Evolutionary conservation across 2,329 filamentous ascomycete genomes (phyloP), one percentile per base, ranked within the genome.

Genomic region (Beauveria rudraprayagi): DNA sequence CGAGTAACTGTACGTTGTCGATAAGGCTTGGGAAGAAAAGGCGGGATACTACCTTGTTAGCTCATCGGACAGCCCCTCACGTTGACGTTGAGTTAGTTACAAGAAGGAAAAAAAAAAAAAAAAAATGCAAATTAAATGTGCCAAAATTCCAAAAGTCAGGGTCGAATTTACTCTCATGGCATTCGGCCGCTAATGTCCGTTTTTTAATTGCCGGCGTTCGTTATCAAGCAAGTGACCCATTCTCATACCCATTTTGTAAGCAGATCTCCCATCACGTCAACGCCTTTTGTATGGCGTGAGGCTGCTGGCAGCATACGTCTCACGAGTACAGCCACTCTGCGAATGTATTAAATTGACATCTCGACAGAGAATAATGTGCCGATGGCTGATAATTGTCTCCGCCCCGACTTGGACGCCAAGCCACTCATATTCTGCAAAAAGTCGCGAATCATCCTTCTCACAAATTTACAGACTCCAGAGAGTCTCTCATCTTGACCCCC

Each of bases 191-290:
- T 16, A 1, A 37, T 37, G 5, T 16, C 11, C 34, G 11, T 3
- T 37, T 37, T 4, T 14, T 9, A 43, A 30, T 30, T 19, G 52
- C 51, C 22, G 51, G 34, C 22, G 22, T 24, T 16, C 16, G 43
- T 28, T n/a, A 34, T 19, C 22, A n/a, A 19, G 41, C 26, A 17
- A 56, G 43, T 44, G 52, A 14, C 24, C 17, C 8, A 34, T 19
- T 37, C 11, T 22, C 26, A 19, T 8, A 5, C 40, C 34, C 11
- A n/a, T 47, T 22, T 34, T 47, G 54, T 63, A 63, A 57, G 63
- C 19, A 16, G 28, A 22, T n/a, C n/a, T 19, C 19, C 19, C 55
- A 63, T 58, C 63, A 64, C 63, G 63, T 63, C 63, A 64, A 61
- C 56, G 26, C 10, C 19, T 46, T 37, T 22, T 1, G 28, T 62